Evolutionary conservation across 768 basidiomycete genomes (phyloP), one percentile per base, ranked within the genome.

Genomic region (Tulasnella sp.): DNA sequence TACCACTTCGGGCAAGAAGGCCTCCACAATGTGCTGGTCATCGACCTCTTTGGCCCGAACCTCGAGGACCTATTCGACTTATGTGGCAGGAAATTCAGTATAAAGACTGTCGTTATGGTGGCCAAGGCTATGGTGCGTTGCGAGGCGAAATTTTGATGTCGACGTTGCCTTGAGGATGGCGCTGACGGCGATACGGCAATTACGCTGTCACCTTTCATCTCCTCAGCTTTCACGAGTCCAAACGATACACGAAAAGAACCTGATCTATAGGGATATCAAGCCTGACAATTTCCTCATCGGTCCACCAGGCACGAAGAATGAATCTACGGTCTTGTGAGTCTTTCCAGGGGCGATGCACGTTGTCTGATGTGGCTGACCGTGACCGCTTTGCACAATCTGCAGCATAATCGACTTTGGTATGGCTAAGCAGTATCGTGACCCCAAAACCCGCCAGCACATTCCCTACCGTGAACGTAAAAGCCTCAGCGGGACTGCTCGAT

Each of bases 1-100:
- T 98, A 99, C 88, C 97, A 99, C 87, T 99, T 99, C 85, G 98
- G 98, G 73, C 97, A 98, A 86, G 98, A 99, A 86, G 98, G 88
- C 19, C 89, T 99, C 39, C 97, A 99, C 88, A 99, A 99, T 84
- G 97, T 99, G 82, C 91, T 99, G 81, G 97, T 99, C 82, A 99
- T 99, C 83, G 98, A 99, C 87, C 90, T 99, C 46, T 90, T 99
- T 44, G 98, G 98, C 3, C 97, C 97, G 16, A 96, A 94, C 85
- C 86, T 99, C 81, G 98, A 99, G 86, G 98, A 99, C 85, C 88
- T 99, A 77, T 99, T 99, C 85, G 98, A 99, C 86, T 97, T 99
- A 94, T 99, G 98, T 84, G 95, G 95, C 4, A 91, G 98, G 82
- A 98, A 98, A 86, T 99, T 99, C 86, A 92, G 92, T 81, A 92